Base-by-base conservation (phyloP, 176 grass and related monocot species). In the Phragmites australis region DNA sequence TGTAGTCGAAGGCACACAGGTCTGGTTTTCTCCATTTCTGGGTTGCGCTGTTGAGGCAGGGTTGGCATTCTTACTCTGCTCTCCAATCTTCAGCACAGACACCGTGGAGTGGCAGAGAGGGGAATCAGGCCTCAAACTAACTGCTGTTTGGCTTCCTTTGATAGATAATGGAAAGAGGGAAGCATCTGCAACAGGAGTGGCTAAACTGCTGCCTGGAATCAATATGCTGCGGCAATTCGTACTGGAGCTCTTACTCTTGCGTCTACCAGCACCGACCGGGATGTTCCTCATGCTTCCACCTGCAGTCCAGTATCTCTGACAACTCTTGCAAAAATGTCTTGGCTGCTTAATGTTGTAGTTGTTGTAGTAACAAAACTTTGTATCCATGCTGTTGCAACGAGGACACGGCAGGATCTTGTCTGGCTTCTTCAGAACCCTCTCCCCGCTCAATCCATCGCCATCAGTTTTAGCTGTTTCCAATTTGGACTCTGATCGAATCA, bases 271-370 rank as follows among this genome's bases (percentile, higher is more conserved):
- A 68, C 96, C 96, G 0, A 99, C 92, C 31, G 96, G 96, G 69
- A 99, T 86, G 45, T 99, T 99, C 59, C 96, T 90, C 88, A 95
- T 95, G 75, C 84, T 89, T 68, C 97, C 97, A 25, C 97, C 97
- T 62, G 97, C 93, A 25, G 97, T 99, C 97, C 97, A 99, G 66
- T 99, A 99, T 43, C 97, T 89, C 73, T 99, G 93, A 82, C 97
- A 99, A 56, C 90, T 91, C 84, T 93, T 99, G 68, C 97, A 99
- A 76, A 93, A 96, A 79, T 99, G 88, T 39, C 97, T 83, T 53
- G 97, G 97, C 58, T 99, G 97, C 79, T 87, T 90, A 13, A 93
- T 82, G 60, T 90, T 93, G 88, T 93, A 88, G 69, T 93, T 93
- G 52, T 93, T 93, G 74, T 90, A 93, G 74, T 93, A 93, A 56